Conservation (phyloP, 768 basidiomycete genomes). For the Cyclocybe cylindracea region DNA sequence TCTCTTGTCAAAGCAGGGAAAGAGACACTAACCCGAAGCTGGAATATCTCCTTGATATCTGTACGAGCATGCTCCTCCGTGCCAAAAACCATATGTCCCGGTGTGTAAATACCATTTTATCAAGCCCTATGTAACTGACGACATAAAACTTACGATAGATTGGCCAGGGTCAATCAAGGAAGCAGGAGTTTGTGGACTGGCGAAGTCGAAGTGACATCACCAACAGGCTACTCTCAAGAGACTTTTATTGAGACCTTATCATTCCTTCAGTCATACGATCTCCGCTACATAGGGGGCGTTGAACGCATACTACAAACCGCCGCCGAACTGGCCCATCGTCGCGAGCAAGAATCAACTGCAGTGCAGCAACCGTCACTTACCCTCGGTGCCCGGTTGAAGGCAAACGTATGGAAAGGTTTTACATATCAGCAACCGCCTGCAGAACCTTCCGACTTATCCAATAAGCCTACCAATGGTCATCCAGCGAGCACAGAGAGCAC, state of each 20-base stretch:
- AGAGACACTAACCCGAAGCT: conserved; percentile 62
- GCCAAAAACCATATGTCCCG: conserved; percentile 53
- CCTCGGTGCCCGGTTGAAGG: conserved; percentile 57
- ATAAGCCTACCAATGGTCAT: conserved; percentile 33
- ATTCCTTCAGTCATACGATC: conserved; percentile 65
- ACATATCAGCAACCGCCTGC: conserved; percentile 49
- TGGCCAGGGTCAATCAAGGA: conserved; percentile 48
- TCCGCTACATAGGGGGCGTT: conserved; percentile 66
- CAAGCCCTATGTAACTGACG: conserved; percentile 1
- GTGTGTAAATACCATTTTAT: conserved; percentile 33
- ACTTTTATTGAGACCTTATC: conserved; percentile 67
- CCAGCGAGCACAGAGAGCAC: conserved; percentile 45
- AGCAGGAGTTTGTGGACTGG: conserved; percentile 56
- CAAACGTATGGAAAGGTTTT: conserved; percentile 70
- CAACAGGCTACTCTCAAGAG: conserved; percentile 57
- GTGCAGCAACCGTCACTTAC: conserved; percentile 35
- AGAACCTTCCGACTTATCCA: conserved; percentile 34
- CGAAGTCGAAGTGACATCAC: conserved; percentile 40
- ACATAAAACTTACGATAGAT: conserved; percentile 32
- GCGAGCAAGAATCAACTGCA: conserved; percentile 39
- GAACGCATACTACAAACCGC: conserved; percentile 72
- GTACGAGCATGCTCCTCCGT: conserved; percentile 67
- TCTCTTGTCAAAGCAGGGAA: conserved; percentile 57
- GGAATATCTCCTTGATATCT: conserved; percentile 70
- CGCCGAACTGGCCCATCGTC: conserved; percentile 55